phyloP scores from a whole-genome alignment of 441 rosid genomes.

The Arabidopsis hybrid region DNA sequence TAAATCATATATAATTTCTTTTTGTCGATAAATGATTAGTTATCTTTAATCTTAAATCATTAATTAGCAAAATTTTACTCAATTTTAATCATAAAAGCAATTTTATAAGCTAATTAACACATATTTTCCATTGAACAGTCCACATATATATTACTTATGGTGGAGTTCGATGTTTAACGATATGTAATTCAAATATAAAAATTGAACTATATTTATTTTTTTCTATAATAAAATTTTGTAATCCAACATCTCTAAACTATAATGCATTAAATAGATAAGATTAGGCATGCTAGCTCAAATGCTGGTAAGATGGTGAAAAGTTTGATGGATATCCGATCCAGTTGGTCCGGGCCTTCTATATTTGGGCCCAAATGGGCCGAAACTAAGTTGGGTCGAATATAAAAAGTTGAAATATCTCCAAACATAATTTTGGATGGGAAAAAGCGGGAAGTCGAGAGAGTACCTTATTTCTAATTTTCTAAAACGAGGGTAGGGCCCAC shows the following conservation, averaged over 20 bases:
- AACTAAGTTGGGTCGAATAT: not conserved
- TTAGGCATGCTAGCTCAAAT: not conserved
- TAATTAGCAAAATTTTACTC: too few relatives aligned
- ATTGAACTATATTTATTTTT: not conserved
- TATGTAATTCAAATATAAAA: not conserved
- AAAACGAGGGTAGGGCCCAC: slow-evolving; percentile 27
- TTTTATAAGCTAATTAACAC: too few relatives aligned
- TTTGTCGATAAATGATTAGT: not conserved
- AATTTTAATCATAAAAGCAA: too few relatives aligned
- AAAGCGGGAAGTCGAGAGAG: slow-evolving; percentile 29
- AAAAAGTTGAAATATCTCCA: not conserved
- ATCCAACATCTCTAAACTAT: too few relatives aligned
- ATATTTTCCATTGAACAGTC: not conserved
- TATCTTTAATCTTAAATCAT: too few relatives aligned
- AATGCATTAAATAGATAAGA: not conserved
- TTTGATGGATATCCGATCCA: too few relatives aligned
- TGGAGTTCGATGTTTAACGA: not conserved
- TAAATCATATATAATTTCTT: not conserved
- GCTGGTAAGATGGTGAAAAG: not conserved
- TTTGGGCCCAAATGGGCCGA: not conserved
- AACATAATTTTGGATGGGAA: slow-evolving; percentile 19
- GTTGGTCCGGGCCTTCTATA: not conserved
- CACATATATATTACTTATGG: too few relatives aligned
- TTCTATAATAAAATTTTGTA: not conserved
- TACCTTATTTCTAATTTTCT: not conserved